A percentile compares a stretch with the other conserved stretches of the same genome.
These are phyloP conservation scores for Cerioporus squamosus DNA, from an alignment of 1,284 basidiomycete species.

Conservation along the genomic window DNA sequence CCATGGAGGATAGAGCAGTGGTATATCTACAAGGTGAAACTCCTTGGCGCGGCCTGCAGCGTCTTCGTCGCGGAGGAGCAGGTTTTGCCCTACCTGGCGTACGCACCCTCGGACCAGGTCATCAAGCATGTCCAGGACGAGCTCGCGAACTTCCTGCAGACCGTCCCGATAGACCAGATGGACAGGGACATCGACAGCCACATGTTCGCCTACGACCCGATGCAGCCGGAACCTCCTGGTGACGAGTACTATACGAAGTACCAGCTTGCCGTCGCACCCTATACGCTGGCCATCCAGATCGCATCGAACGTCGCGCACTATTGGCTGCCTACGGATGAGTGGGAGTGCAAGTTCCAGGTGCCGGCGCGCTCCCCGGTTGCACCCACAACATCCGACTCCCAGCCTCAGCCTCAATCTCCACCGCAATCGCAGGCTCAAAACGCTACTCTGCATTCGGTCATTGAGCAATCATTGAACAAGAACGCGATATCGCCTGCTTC, in stretches of 20 bases:
- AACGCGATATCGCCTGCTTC: conserved; percentile 18
- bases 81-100: conserved; percentile 73
- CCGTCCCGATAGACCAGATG: conserved; percentile 47
- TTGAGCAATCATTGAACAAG: conserved; percentile 26
- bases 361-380: conserved; percentile 20
- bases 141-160: conserved; percentile 19
- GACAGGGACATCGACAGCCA: conserved; percentile 43
- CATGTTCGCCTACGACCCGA: conserved; percentile 56
- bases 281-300: conserved; percentile 69
- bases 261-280: conserved; percentile 58
- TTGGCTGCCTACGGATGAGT: conserved; percentile 76
- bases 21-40: conserved; percentile 62
- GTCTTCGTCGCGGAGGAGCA: conserved; percentile 53
- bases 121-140: conserved; percentile 49
- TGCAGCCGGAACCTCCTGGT: conserved; percentile 23
- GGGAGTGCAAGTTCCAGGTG: conserved; percentile 57
- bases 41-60: conserved; percentile 58
- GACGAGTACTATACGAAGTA: conserved; percentile 29
- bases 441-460: conserved; percentile 25
- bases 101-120: conserved; percentile 54
- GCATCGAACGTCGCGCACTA: conserved; percentile 58
- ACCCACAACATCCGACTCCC: conserved; percentile 27
- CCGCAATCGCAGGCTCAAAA: conserved; percentile 2
- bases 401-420: conserved; percentile 24
- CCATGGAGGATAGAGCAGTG: conserved; percentile 65